Conservation (phyloP, 495 filamentous ascomycete genomes). For the Oidiodendron maius region DNA sequence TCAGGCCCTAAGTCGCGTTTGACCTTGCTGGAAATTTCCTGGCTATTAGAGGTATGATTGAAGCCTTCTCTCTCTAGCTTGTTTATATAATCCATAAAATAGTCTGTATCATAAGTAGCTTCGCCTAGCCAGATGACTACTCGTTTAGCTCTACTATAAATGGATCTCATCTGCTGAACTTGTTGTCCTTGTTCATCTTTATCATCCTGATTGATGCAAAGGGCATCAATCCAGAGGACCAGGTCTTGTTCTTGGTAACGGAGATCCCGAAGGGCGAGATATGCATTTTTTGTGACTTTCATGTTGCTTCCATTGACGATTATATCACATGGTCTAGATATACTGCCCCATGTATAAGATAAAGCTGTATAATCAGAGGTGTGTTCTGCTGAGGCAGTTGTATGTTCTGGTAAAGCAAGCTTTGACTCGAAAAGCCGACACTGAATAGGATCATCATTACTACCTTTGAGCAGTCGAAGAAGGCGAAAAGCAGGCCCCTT, state of each 20-base stretch:
- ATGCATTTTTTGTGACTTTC: conserved; percentile 7
- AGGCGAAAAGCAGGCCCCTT: too few relatives aligned
- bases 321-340: background rate
- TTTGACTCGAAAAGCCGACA: conserved; percentile 12
- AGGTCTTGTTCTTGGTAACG: conserved; percentile 9
- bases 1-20: too few relatives aligned
- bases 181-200: conserved; percentile 16
- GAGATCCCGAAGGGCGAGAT: conserved; percentile 11
- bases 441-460: conserved; percentile 4
- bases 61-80: conserved; percentile 8
- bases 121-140: conserved; percentile 11
- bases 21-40: too few relatives aligned
- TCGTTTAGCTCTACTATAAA: conserved; percentile 14
- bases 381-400: too few relatives aligned
- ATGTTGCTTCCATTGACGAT: conserved; percentile 4
- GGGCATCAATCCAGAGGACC: conserved; percentile 23
- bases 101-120: too few relatives aligned
- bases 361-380: conserved; percentile 10
- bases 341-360: conserved; percentile 13
- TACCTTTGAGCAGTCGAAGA: too few relatives aligned
- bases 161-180: conserved; percentile 17
- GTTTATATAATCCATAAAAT: conserved; percentile 13
- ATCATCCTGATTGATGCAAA: too few relatives aligned
- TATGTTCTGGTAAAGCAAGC: background rate
- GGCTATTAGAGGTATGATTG: background rate